Evolutionary conservation across 2,329 filamentous ascomycete genomes (phyloP), one percentile per base, ranked within the genome.

Genomic region (Pseudocercospora fuligena): DNA sequence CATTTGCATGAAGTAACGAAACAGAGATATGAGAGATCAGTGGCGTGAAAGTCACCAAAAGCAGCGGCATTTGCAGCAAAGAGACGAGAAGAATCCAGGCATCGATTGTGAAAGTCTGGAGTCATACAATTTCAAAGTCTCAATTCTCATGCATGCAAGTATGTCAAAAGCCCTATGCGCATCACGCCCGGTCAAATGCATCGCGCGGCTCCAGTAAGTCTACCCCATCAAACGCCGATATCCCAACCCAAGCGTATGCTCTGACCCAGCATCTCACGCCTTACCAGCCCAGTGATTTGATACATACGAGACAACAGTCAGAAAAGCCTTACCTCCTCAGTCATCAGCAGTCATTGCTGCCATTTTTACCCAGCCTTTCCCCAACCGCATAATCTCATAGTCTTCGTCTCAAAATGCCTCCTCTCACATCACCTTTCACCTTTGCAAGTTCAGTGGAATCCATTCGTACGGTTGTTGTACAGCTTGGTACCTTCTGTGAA

Each of bases 401-500:
- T 62, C 60, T 36, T 54, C 60, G 31, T 61, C 27, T 27, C n/a
- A 54, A 53, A 43, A 43, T n/a, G 6, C 16, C 40, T 43, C 40
- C 40, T 54, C 29, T 36, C 29, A 12, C 36, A 21, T 46, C 60
- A 31, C 14, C 19, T n/a, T 36, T 33, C 59, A 31, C 19, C 16
- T 62, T 25, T 25, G 12, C 36, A 36, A 43, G 16, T 27, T 64
- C 54, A 64, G 29, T 51, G 62, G 14, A 59, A 64, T 12, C 62
- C 62, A 53, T 64, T 59, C 27, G 62, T 58, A 9, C 62, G 53
- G 12, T 23, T 19, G 25, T 27, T 56, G 40, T 59, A 64, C 43
- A 59, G 36, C 54, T 58, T 58, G n/a, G 68, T 66, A 16, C 93
- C 79, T 73, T 94, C 92, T 69, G 85, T 87, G 82, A 99, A 99